phyloP scores from a whole-genome alignment of 1,284 basidiomycete genomes.

The Blastosporella zonata region DNA sequence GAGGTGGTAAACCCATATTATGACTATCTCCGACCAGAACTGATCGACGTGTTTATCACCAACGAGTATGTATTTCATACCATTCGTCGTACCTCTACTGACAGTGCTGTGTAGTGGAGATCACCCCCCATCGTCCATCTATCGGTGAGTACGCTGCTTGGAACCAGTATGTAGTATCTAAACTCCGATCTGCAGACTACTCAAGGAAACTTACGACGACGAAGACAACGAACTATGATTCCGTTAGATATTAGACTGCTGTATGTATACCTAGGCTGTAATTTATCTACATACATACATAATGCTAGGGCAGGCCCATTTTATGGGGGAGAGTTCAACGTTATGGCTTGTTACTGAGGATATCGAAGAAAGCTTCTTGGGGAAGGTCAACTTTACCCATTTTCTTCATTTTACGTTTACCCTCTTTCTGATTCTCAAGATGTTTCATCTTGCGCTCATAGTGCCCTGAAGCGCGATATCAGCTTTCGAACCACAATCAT shows the following conservation, averaged over 20 bases:
- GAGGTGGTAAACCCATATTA: constrained; percentile 92
- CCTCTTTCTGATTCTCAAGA: constrained; percentile 89
- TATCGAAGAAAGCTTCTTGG: constrained; percentile 88
- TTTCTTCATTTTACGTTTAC: constrained; percentile 83
- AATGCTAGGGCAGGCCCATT: neutral
- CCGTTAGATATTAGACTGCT: constrained; percentile 13
- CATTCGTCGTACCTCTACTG: neutral
- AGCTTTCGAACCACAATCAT: neutral
- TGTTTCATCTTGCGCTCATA: constrained; percentile 93
- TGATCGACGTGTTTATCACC: constrained; percentile 93
- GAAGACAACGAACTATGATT: constrained; percentile 69
- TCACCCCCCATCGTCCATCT: constrained; percentile 89
- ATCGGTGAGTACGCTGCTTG: constrained; percentile 48
- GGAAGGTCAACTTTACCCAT: constrained; percentile 87
- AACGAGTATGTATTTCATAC: constrained; percentile 74
- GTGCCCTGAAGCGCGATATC: constrained; percentile 49
- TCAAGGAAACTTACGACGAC: constrained; percentile 92
- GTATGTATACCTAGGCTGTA: constrained; percentile 20
- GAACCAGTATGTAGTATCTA: constrained; percentile 13
- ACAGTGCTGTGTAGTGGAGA: constrained; percentile 61
- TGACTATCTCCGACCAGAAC: constrained; percentile 90
- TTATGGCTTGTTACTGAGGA: constrained; percentile 53
- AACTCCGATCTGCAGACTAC: constrained; percentile 44
- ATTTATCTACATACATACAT: constrained; percentile 16
- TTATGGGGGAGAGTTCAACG: neutral